Conservation (phyloP, 73 alveolate genomes). For the Strombidium stylifer region DNA sequence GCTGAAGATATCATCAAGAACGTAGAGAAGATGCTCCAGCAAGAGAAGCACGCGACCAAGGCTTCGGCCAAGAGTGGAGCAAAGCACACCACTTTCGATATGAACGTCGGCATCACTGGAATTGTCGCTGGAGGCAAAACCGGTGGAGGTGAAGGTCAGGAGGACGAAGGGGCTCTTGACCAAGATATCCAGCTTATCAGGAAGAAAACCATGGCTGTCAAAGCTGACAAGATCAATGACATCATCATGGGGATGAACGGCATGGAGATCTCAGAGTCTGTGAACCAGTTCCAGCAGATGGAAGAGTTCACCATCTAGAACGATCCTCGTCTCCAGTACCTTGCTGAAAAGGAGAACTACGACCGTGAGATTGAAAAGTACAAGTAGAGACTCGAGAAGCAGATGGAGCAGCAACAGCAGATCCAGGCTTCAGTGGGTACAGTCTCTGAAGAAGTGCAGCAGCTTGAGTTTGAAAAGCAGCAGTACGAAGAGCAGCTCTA, state of each 20-base stretch:
- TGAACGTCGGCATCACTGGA: slow-evolving; percentile 37
- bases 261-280: slow-evolving; percentile 40
- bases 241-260: slow-evolving; percentile 47
- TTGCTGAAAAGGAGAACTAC: slow-evolving; percentile 41
- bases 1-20: slow-evolving; percentile 30
- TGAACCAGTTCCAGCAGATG: slow-evolving; percentile 29
- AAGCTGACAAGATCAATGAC: slow-evolving; percentile 46
- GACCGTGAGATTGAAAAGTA: slow-evolving; percentile 39
- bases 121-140: too few relatives aligned
- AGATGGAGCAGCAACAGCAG: slow-evolving; percentile 10
- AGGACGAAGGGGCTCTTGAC: slow-evolving; percentile 19
- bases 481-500: not conserved
- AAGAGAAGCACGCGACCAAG: slow-evolving; percentile 13
- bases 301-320: slow-evolving; percentile 49
- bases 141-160: not conserved
- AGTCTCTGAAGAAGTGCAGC: slow-evolving; percentile 10
- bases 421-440: not conserved
- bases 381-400: slow-evolving; percentile 14
- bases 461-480: slow-evolving; percentile 24
- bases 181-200: slow-evolving; percentile 30
- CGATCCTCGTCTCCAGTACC: slow-evolving; percentile 40
- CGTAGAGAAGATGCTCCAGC: slow-evolving; percentile 32
- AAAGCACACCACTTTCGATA: too few relatives aligned
- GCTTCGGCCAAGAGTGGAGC: slow-evolving; percentile 8
- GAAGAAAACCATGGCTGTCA: slow-evolving; percentile 26